phyloP scores from a whole-genome alignment of 2,329 filamentous ascomycete genomes.

The Colletotrichum endophyticum region DNA sequence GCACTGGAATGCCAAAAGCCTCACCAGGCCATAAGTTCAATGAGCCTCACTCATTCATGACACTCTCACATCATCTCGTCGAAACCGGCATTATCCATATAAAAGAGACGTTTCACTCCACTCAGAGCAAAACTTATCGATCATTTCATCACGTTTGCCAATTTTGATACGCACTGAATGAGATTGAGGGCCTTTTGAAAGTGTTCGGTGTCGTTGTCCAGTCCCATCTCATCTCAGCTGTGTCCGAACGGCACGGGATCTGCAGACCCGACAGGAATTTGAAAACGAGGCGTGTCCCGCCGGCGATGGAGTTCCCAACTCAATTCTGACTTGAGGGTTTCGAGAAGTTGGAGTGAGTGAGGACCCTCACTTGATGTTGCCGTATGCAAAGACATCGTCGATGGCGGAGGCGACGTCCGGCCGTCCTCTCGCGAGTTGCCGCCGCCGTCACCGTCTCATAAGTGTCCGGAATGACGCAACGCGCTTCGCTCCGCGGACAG shows the following conservation, averaged over 20 bases:
- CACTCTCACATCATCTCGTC: not conserved
- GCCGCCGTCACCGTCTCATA: not conserved
- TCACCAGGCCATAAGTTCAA: not conserved
- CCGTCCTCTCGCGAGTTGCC: not conserved
- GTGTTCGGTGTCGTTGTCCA: not conserved
- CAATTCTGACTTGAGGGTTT: not conserved
- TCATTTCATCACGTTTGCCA: not conserved
- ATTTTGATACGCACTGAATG: accelerated
- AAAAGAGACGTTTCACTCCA: not conserved
- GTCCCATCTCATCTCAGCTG: not conserved
- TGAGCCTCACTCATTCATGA: not conserved
- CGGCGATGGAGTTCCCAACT: not conserved
- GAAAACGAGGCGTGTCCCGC: not conserved
- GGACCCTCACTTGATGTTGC: not conserved
- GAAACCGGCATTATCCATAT: not conserved
- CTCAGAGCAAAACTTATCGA: not conserved
- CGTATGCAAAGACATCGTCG: not conserved
- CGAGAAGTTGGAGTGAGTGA: not conserved
- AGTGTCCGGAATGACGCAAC: not conserved
- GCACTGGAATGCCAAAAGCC: not conserved
- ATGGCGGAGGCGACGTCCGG: not conserved
- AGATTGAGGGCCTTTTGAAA: not conserved
- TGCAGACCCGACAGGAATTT: accelerated
- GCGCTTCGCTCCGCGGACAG: not conserved
- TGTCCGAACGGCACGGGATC: not conserved